phyloP scores from a whole-genome alignment of 495 filamentous ascomycete species.

The Aspergillus nanangensis region DNA sequence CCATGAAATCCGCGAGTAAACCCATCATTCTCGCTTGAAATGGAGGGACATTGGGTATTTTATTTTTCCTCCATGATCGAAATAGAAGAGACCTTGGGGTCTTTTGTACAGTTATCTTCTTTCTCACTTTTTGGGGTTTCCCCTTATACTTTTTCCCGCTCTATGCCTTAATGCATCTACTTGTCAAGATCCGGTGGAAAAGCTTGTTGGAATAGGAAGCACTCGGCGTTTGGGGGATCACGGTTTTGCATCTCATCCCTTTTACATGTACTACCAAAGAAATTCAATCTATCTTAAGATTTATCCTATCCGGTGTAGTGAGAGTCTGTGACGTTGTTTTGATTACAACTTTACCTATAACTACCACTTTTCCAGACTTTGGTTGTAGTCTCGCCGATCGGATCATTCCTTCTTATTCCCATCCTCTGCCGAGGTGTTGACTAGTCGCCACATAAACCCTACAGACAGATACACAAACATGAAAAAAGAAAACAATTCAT shows the following conservation, averaged over 20 bases:
- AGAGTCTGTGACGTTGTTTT: no score
- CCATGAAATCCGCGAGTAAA: slow-evolving; percentile 18
- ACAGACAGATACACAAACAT: not conserved
- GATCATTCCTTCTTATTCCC: not conserved
- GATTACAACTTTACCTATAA: no score
- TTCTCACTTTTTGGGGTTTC: no score
- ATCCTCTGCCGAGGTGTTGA: no score
- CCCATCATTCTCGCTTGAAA: not conserved
- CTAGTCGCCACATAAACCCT: not conserved
- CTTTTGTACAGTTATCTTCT: not conserved
- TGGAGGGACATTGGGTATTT: no score
- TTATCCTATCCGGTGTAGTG: no score
- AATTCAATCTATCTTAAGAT: no score
- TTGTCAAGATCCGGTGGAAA: not conserved
- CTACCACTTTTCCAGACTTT: not conserved
- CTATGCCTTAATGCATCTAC: slow-evolving; percentile 1
- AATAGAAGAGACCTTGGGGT: no score
- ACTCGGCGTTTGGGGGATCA: not conserved
- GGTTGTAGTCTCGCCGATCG: not conserved
- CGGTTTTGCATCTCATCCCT: not conserved
- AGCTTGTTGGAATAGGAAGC: not conserved
- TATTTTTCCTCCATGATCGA: not conserved
- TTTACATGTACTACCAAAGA: not conserved
- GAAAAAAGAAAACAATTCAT: not conserved
- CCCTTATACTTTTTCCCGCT: slow-evolving; percentile 1